These are phyloP conservation scores for Xylaria sp. DNA, from an alignment of 2,329 filamentous ascomycete genomes.

Conservation along the genomic window DNA sequence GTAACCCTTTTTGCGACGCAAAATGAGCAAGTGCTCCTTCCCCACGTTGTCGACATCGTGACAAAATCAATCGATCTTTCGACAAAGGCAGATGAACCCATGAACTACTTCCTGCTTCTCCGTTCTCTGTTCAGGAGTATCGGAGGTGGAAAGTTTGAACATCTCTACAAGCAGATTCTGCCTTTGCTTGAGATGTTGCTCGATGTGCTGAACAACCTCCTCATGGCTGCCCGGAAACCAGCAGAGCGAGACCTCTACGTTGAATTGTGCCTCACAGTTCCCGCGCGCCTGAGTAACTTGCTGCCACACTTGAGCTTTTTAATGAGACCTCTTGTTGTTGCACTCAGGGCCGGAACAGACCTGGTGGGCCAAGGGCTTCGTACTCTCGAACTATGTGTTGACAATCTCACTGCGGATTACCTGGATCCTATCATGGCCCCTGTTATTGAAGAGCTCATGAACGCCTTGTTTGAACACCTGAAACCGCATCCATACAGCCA, in stretches of 20 bases:
- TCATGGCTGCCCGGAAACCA: slow-evolving; percentile 89
- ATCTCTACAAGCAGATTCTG: slow-evolving; percentile 97
- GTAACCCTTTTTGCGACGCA: slow-evolving; percentile 94
- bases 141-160: slow-evolving; percentile 95
- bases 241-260: slow-evolving; percentile 95
- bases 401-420: slow-evolving; percentile 97
- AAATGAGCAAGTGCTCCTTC: slow-evolving; percentile 94
- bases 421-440: slow-evolving; percentile 99
- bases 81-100: slow-evolving; percentile 94
- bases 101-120: slow-evolving; percentile 97
- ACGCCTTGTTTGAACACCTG: slow-evolving; percentile 93
- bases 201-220: slow-evolving; percentile 94
- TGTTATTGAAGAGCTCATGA: slow-evolving; percentile 98
- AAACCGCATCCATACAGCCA: slow-evolving; percentile 95
- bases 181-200: slow-evolving; percentile 96
- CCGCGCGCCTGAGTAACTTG: slow-evolving; percentile 91
- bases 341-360: slow-evolving; percentile 88
- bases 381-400: slow-evolving; percentile 94
- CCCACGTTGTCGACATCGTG: slow-evolving; percentile 96
- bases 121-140: slow-evolving; percentile 96
- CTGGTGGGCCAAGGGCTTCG: slow-evolving; percentile 93
- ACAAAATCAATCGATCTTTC: slow-evolving; percentile 97
- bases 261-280: slow-evolving; percentile 94
- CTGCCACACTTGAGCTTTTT: slow-evolving; percentile 94
- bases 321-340: slow-evolving; percentile 97